Evolutionary conservation across 1,284 basidiomycete species (phyloP), one percentile per base, ranked within the genome.

Genomic region (Pyrrhoderma lamaoense): DNA sequence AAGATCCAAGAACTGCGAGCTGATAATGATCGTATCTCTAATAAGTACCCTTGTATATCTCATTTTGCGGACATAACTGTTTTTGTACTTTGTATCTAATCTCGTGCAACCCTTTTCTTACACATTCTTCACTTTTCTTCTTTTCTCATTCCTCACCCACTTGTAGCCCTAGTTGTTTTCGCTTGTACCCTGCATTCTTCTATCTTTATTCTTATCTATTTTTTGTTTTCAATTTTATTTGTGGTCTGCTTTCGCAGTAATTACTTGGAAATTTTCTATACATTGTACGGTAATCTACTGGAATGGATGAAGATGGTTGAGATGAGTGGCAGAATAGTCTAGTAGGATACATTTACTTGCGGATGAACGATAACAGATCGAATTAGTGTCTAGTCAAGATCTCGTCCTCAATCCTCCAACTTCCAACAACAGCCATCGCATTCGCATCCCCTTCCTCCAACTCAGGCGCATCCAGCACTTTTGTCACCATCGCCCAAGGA

Each of bases 401-500:
- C 2, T 85, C 85, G 56, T 86, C 83, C 55, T 87, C 85, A 18
- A 90, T 80, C 42, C 75, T 80, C 93, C 93, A 96, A 46, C 73
- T 71, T 0, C 95, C 95, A 1, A 99, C 92, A 56, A 86, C 76
- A 39, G 79, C 73, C 94, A 98, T 97, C 0, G 93, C 90, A 38
- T 76, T 70, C 34, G 79, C 75, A 60, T 92, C 89, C 0, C 94
- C 94, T 2, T 60, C 68, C 42, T 72, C 73, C 31, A 94, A 64
- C 44, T 75, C 70, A 0, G 85, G 83, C 0, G 79, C 73, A 34
- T 76, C 70, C 3, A 98, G 67, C 34, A 97, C 64, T 1, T 73
- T 71, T n/a, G 84, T 81, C 0, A 98, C 79, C 89, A 97, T 93
- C 58, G 76, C 70, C 95, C 95, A 99, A 0, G 95, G 92, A 61